These are phyloP conservation scores for Sungouiozyma ichnusensis DNA, from an alignment of 805 yeast species.

Conservation along the genomic window DNA sequence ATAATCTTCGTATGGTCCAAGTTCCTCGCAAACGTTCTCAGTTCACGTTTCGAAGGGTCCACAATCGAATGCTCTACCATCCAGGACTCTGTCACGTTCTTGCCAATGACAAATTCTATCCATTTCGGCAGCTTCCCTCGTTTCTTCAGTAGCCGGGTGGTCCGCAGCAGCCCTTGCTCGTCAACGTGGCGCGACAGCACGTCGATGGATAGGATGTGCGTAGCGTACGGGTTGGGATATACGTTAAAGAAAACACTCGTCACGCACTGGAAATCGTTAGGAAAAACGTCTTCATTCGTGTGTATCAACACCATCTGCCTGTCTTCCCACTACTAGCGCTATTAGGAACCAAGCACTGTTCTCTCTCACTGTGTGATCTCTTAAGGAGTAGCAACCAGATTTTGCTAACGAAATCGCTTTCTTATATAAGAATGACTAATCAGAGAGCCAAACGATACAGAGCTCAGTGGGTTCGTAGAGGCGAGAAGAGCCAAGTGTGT, in stretches of 20 bases:
- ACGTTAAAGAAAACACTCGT: constrained; percentile 67
- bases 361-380: too few species aligned
- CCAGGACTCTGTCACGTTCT: constrained; percentile 63
- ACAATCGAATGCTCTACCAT: constrained; percentile 69
- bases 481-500: too few species aligned
- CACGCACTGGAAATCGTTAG: constrained; percentile 60
- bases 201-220: constrained; percentile 77
- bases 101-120: constrained; percentile 36
- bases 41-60: constrained; percentile 43
- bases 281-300: constrained; percentile 44
- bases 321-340: background rate
- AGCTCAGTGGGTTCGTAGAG: too few species aligned
- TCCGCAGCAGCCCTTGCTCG: constrained; percentile 50
- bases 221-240: constrained; percentile 68
- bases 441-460: too few species aligned
- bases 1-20: constrained; percentile 74
- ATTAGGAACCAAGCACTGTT: too few species aligned
- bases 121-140: constrained; percentile 73
- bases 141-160: constrained; percentile 67
- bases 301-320: constrained; percentile 52
- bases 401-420: background rate
- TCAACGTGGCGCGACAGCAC: constrained; percentile 56
- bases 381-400: too few species aligned
- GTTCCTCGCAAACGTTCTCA: constrained; percentile 69
- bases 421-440: background rate